Evolutionary conservation across 2,329 filamentous ascomycete genomes (phyloP), one percentile per base, ranked within the genome.

Genomic region (Hymenoscyphus repandus): DNA sequence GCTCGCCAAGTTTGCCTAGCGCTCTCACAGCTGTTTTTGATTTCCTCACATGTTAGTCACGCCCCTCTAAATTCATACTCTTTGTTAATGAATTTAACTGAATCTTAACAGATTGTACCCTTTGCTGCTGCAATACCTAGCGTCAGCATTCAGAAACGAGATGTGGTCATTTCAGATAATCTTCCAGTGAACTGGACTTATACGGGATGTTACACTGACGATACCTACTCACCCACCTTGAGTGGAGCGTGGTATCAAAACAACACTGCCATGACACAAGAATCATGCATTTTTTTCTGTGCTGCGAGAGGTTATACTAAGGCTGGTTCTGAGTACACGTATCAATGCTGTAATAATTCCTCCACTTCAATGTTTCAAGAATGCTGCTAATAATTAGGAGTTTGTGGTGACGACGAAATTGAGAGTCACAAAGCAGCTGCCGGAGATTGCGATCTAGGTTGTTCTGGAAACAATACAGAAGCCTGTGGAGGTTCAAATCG

Each of bases 401-500:
- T 34, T 46, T 56, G 55, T 30, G 55, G 52, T 3, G 44, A 49
- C 39, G 11, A 27, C 10, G 13, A 41, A 38, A 12, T 30, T 31
- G 3, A 37, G 30, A 9, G 45, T 33, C 39, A 42, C 6, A 30
- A 10, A 9, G 40, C 22, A 10, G 7, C 22, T 12, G 34, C 38
- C 1, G 4, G 52, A 2, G 55, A 53, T 18, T 67, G 63, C 46
- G 56, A 47, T 15, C 52, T 46, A 15, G 30, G 50, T 3, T 61
- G 58, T 20, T 44, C 45, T 17, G 64, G 64, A 34, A 61, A 68
- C 52, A 18, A 52, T 6, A 53, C 56, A 7, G 60, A 69, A 48
- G 53, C 60, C 30, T 69, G 67, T 53, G 66, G 67, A 34, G 66
- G 58, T 11, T 41, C 47, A 2, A 58, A 56, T 36, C 53, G 60